phyloP scores from a whole-genome alignment of 2,329 filamentous ascomycete species.

The Xylaria sp. region DNA sequence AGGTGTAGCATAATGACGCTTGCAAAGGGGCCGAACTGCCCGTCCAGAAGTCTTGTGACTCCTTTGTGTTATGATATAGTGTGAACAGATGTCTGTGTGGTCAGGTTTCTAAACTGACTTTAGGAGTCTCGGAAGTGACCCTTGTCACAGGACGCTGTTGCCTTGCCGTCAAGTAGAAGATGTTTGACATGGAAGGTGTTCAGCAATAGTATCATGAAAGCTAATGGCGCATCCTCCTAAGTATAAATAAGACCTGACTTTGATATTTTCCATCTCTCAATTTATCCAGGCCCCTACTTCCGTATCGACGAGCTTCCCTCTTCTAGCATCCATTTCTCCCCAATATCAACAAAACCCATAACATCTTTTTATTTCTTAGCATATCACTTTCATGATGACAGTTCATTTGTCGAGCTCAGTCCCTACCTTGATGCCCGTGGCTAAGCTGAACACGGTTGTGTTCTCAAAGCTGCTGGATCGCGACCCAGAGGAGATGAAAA shows the following conservation, averaged over 20 bases:
- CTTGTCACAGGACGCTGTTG: not conserved
- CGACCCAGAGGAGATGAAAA: conserved; percentile 16
- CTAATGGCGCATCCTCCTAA: not conserved
- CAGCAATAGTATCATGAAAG: not conserved
- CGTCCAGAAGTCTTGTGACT: not conserved
- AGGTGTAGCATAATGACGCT: conserved; percentile 6
- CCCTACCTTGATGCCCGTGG: not conserved
- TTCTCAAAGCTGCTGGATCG: conserved; percentile 26
- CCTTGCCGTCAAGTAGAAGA: not conserved
- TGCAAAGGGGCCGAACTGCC: not conserved
- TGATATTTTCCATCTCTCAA: not conserved
- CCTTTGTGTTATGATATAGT: not conserved
- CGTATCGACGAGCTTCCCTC: not conserved
- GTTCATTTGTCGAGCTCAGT: no score
- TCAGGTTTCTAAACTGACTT: not conserved
- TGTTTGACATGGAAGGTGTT: not conserved
- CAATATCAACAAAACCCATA: not conserved
- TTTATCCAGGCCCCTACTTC: not conserved
- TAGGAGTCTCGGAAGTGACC: not conserved
- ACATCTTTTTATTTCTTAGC: not conserved
- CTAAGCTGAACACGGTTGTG: not conserved
- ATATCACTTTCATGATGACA: not conserved
- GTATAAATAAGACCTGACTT: not conserved
- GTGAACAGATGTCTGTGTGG: not conserved
- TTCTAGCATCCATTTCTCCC: not conserved